phyloP scores from a whole-genome alignment of 495 filamentous ascomycete genomes.

The Hypoxylon trugodes region DNA sequence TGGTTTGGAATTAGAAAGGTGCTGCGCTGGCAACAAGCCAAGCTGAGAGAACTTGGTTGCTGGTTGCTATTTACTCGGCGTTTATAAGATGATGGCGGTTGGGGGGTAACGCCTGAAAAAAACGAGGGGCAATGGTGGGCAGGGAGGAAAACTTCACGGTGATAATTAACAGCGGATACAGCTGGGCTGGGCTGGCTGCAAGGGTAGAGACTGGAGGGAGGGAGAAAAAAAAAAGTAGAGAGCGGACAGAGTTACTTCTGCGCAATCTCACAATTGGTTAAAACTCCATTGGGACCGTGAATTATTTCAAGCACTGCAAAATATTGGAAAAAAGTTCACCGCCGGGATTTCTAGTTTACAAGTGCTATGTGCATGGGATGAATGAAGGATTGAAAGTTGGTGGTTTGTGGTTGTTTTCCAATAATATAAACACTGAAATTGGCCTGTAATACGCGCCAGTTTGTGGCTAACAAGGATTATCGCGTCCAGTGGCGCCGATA shows the following conservation, averaged over 20 bases:
- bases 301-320: conserved; percentile 2
- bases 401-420: conserved; percentile 40
- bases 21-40: neutral
- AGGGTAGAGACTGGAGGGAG: conserved; percentile 28
- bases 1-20: conserved; percentile 1
- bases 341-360: conserved; percentile 3
- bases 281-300: conserved; percentile 30
- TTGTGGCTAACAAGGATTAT: conserved; percentile 23
- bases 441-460: conserved; percentile 20
- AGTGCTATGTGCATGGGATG: no score
- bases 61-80: conserved; percentile 35
- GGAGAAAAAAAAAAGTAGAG: no score
- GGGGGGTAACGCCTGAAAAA: conserved; percentile 25
- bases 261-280: conserved; percentile 27
- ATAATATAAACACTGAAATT: conserved; percentile 40
- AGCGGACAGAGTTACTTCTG: conserved; percentile 34
- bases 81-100: conserved; percentile 19
- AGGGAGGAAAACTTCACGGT: conserved; percentile 19
- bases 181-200: neutral
- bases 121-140: conserved; percentile 38
- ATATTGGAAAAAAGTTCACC: conserved; percentile 6
- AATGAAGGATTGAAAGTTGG: conserved; percentile 4
- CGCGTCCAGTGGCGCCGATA: conserved; percentile 23
- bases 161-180: neutral
- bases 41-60: conserved; percentile 19